Evolutionary conservation across 441 rosid genomes (phyloP).

Genomic region (Jatropha multifida): DNA sequence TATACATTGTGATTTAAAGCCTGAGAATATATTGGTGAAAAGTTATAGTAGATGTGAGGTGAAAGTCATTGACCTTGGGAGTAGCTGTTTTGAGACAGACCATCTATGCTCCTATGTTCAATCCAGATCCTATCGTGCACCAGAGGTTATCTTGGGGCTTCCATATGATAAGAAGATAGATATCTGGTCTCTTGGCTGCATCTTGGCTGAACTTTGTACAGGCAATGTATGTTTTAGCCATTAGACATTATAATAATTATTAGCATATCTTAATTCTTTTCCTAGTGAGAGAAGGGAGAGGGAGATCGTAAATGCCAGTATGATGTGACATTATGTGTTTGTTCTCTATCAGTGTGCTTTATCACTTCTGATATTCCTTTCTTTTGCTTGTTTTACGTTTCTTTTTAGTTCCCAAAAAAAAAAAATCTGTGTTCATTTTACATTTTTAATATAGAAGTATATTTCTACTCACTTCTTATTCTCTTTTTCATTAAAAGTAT

Average conservation of each 20-base stretch:
- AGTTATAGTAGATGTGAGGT: constrained; percentile 98
- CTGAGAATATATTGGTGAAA: constrained; percentile 91
- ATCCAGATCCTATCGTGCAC: constrained; percentile 97
- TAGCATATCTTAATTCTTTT: constrained; percentile 1
- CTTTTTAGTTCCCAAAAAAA: no score
- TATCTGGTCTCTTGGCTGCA: constrained; percentile 97
- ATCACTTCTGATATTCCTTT: not conserved
- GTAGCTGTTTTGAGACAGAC: constrained; percentile 98
- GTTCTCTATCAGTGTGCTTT: not conserved
- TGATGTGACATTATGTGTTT: not conserved
- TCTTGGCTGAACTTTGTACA: constrained; percentile 94
- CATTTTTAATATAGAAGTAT: not conserved
- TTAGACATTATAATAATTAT: not conserved
- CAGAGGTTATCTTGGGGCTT: constrained; percentile 92
- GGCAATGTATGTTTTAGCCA: constrained; percentile 75
- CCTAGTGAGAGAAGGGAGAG: not conserved
- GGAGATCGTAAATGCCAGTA: constrained; percentile 6
- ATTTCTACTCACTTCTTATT: not conserved
- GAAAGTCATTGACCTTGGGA: constrained; percentile 98
- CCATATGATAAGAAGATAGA: constrained; percentile 94
- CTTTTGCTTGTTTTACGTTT: not conserved
- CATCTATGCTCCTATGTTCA: constrained; percentile 97
- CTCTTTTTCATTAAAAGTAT: no score
- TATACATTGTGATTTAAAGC: constrained; percentile 92
- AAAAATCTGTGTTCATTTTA: no score